These are phyloP conservation scores for Bryoglossum gracile DNA, from an alignment of 495 filamentous ascomycete species.

Conservation along the genomic window DNA sequence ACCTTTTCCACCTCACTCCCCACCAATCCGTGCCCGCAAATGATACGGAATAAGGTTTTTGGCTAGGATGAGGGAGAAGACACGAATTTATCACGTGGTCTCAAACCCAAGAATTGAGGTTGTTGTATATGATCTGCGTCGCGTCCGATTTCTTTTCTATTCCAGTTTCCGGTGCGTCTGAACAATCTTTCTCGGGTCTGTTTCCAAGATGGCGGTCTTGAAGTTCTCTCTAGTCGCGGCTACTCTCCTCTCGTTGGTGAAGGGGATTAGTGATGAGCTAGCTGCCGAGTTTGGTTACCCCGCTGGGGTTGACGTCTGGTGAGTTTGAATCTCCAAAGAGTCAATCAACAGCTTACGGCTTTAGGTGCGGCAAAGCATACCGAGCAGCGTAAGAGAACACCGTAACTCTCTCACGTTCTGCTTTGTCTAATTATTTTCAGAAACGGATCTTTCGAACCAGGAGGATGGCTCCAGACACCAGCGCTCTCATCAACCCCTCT, in stretches of 20 bases:
- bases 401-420: not conserved
- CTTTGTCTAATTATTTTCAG: conserved; percentile 22
- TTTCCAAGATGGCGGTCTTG: not conserved
- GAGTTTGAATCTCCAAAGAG: not conserved
- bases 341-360: not conserved
- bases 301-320: conserved; percentile 6
- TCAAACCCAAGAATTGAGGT: too few relatives aligned
- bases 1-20: too few relatives aligned
- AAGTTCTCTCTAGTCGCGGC: not conserved
- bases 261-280: not conserved
- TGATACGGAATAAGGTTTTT: not conserved
- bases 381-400: not conserved
- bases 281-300: conserved; percentile 7
- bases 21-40: not conserved
- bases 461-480: conserved; percentile 48
- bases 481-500: conserved; percentile 33
- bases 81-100: too few relatives aligned
- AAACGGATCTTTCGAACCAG: conserved; percentile 52
- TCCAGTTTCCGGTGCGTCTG: too few relatives aligned
- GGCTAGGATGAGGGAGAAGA: too few relatives aligned
- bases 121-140: too few relatives aligned
- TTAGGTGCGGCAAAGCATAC: conserved; percentile 8
- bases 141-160: too few relatives aligned
- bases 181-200: too few relatives aligned
- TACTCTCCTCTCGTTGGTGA: not conserved